Evolutionary conservation across 805 yeast species (phyloP), one percentile per base, ranked within the genome.

Genomic region (Peterozyma toletana): DNA sequence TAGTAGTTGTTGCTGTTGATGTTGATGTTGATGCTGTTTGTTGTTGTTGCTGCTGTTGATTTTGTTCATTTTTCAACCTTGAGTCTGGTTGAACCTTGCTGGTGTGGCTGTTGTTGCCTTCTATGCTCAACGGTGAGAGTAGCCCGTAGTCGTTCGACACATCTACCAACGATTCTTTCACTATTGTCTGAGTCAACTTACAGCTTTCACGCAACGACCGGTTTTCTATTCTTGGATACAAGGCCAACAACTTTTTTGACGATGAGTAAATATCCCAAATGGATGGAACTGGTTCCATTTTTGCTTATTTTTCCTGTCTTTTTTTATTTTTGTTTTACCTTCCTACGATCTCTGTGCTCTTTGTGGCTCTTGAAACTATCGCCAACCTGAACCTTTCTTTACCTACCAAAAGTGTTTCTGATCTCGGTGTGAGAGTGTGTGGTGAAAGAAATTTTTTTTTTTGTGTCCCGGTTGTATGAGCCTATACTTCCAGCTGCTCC

Each of bases 201-300:
- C 57, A 56, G 35, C 58, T 62, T 48, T 62, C 57, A 38, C 67
- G 50, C n/a, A 52, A 21, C 3, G 49, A 49, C 41, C 67, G 48
- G 43, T 59, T 61, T 41, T 57, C 57, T 17, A 63, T 58, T 42
- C 68, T 48, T 9, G 65, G 64, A 41, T 59, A 62, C 9, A 63
- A 49, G 3, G 62, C 63, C 13, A 63, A 44, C 9, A 63, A 38
- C 35, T 55, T 59, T 38, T 51, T 61, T 2, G 67, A 66, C 17
- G 59, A 53, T 16, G 58, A 45, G 41, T 63, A 63, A 1, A 63
- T 58, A 39, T 60, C 66, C 68, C 68, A 63, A 33, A 63, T 62
- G 11, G 67, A 59, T 29, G 55, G 43, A 16, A 41, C 43, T 10
- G 40, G 41, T 29, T 44, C 47, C 47, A 44, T 40, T 14, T 31